A percentile compares a stretch with the other conserved stretches of the same genome.
These are phyloP conservation scores for Viola odorata DNA, from an alignment of 345 rosid genomes.

Conservation along the genomic window DNA sequence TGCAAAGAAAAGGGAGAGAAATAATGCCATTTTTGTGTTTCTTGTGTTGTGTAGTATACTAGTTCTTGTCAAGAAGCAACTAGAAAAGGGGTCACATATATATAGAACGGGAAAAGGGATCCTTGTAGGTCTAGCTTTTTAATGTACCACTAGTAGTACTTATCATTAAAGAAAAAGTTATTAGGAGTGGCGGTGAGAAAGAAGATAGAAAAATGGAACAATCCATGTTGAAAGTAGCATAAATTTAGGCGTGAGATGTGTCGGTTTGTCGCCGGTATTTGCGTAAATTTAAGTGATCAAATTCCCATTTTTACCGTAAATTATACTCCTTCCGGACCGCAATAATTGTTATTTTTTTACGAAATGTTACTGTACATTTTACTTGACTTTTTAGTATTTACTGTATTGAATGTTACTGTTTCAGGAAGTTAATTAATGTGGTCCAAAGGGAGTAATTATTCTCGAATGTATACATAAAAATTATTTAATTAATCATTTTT, in stretches of 20 bases:
- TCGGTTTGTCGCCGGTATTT: slow-evolving; percentile 11
- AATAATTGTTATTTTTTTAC: too few species aligned
- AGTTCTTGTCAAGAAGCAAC: not conserved
- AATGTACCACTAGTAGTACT: not conserved
- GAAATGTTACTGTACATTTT: too few species aligned
- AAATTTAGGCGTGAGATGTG: slow-evolving; percentile 26
- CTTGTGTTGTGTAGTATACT: not conserved
- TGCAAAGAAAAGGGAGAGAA: slow-evolving; percentile 14
- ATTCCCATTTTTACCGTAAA: too few species aligned
- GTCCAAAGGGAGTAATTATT: too few species aligned
- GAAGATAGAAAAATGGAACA: not conserved
- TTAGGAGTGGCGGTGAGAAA: not conserved
- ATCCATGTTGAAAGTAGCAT: slow-evolving; percentile 17
- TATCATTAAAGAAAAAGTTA: not conserved
- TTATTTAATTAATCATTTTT: too few species aligned
- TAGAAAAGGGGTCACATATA: not conserved
- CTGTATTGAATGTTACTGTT: too few species aligned
- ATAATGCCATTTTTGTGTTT: slow-evolving; percentile 21
- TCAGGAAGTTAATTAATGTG: too few species aligned
- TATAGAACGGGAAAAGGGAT: slow-evolving; percentile 3
- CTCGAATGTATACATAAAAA: too few species aligned
- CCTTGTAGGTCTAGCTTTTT: too few species aligned
- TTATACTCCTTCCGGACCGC: not conserved
- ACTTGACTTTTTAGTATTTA: too few species aligned
- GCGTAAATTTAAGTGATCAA: too few species aligned